phyloP scores from a whole-genome alignment of 2,329 filamentous ascomycete species.

The Colletotrichum tropicicola region DNA sequence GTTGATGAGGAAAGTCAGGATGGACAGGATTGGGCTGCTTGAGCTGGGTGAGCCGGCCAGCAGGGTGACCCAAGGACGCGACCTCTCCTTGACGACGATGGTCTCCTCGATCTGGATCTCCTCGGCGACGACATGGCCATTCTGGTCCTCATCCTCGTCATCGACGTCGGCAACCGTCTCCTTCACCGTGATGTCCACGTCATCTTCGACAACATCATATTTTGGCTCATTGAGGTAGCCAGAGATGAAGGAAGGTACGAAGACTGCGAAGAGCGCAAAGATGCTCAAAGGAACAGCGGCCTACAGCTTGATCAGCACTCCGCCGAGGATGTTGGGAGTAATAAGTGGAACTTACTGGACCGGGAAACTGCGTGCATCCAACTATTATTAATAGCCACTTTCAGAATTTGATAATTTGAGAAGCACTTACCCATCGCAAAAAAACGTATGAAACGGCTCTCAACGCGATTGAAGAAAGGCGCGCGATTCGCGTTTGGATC shows the following conservation, averaged over 20 bases:
- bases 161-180: conserved; percentile 50
- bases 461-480: conserved; percentile 58
- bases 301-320: conserved; percentile 25
- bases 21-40: conserved; percentile 71
- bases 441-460: conserved; percentile 64
- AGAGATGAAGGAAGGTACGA: conserved; percentile 69
- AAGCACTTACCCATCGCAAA: conserved; percentile 64
- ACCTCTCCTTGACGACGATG: conserved; percentile 65
- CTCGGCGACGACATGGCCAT: conserved; percentile 49
- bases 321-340: background rate
- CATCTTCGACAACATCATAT: conserved; percentile 67
- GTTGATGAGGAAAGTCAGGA: conserved; percentile 78
- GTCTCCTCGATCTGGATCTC: conserved; percentile 72
- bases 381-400: background rate
- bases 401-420: background rate
- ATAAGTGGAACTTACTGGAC: conserved; percentile 37
- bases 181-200: conserved; percentile 64
- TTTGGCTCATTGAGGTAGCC: conserved; percentile 65
- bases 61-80: conserved; percentile 70
- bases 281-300: conserved; percentile 39
- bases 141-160: conserved; percentile 44
- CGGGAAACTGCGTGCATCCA: conserved; percentile 34
- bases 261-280: conserved; percentile 72
- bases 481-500: conserved; percentile 42
- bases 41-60: conserved; percentile 80